A percentile compares a stretch with the other conserved stretches of the same genome.
phyloP scores from a whole-genome alignment of 179 eudicot genomes.

The Beta lomatogona region DNA sequence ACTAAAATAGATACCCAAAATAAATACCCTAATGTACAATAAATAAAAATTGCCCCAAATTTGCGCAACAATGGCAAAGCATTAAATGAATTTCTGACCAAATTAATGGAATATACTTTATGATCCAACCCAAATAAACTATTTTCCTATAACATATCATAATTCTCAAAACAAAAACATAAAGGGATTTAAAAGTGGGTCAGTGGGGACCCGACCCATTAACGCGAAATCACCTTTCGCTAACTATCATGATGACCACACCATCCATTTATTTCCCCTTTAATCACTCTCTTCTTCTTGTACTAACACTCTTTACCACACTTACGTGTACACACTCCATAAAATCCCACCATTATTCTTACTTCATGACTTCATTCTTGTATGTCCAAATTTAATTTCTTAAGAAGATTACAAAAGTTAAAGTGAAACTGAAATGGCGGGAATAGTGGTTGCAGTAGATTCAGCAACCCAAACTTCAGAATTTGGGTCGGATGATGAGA shows the following conservation, averaged over 20 bases:
- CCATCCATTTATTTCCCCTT: slow-evolving; percentile 1
- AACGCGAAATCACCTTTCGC: slow-evolving; percentile 17
- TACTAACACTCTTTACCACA: not conserved
- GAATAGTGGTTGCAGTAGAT: slow-evolving; percentile 33
- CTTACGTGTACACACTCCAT: slow-evolving; percentile 18
- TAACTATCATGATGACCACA: slow-evolving; percentile 23
- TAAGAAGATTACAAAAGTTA: not conserved
- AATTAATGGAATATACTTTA: no score
- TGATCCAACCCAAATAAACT: no score
- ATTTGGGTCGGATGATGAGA: slow-evolving; percentile 23
- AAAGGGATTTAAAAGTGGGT: slow-evolving; percentile 13
- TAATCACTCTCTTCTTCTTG: slow-evolving; percentile 1
- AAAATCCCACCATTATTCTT: not conserved
- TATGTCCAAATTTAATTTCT: not conserved
- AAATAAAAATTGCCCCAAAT: no score
- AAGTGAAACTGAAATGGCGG: slow-evolving; percentile 20
- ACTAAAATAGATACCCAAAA: no score
- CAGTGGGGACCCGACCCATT: slow-evolving; percentile 22
- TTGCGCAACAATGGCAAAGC: no score
- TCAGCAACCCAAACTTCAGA: slow-evolving; percentile 39
- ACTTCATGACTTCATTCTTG: not conserved
- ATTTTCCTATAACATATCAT: not conserved
- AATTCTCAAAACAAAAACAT: slow-evolving; percentile 1
- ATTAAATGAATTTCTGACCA: no score
- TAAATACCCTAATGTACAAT: no score